A percentile compares a stretch with the other conserved stretches of the same genome.
These are phyloP conservation scores for Ceratobasidium papillatum DNA, from an alignment of 1,284 basidiomycete genomes.

Conservation along the genomic window DNA sequence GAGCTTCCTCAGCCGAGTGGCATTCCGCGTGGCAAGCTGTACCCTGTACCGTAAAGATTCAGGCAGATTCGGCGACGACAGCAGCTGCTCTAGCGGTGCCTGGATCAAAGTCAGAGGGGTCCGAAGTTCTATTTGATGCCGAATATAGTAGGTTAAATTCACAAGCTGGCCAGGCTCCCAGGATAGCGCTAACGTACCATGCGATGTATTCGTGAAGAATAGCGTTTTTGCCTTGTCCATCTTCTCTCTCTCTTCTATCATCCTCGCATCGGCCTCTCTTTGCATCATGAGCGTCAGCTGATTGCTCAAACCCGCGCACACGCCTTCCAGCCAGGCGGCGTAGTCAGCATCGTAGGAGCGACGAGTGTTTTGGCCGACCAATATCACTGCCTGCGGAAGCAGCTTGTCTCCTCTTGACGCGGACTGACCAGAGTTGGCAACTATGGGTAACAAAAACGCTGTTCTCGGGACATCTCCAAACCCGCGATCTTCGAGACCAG, in stretches of 20 bases:
- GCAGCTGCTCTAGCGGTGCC: no score
- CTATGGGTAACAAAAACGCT: conserved; percentile 5
- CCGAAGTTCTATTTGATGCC: conserved; percentile 47
- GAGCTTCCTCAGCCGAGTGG: conserved; percentile 48
- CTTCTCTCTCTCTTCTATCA: conserved; percentile 45
- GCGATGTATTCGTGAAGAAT: conserved; percentile 51
- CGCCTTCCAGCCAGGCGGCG: conserved; percentile 22
- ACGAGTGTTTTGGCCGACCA: conserved; percentile 42
- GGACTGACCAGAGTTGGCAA: not conserved
- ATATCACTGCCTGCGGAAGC: conserved; percentile 30
- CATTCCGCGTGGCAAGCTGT: conserved; percentile 48
- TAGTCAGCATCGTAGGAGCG: conserved; percentile 39
- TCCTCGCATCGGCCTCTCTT: conserved; percentile 1
- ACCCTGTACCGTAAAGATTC: conserved; percentile 45
- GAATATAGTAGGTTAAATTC: not conserved
- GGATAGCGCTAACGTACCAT: conserved; percentile 41
- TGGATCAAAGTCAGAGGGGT: conserved; percentile 51
- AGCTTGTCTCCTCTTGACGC: not conserved
- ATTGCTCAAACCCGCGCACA: not conserved
- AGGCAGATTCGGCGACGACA: conserved; percentile 37
- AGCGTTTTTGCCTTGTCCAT: no score
- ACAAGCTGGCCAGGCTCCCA: not conserved
- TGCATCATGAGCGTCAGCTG: conserved; percentile 13
- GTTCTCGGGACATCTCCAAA: conserved; percentile 11
- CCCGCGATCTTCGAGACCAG: conserved; percentile 11